These are phyloP conservation scores for Mycena floridula DNA, from an alignment of 768 basidiomycete species.

Conservation along the genomic window DNA sequence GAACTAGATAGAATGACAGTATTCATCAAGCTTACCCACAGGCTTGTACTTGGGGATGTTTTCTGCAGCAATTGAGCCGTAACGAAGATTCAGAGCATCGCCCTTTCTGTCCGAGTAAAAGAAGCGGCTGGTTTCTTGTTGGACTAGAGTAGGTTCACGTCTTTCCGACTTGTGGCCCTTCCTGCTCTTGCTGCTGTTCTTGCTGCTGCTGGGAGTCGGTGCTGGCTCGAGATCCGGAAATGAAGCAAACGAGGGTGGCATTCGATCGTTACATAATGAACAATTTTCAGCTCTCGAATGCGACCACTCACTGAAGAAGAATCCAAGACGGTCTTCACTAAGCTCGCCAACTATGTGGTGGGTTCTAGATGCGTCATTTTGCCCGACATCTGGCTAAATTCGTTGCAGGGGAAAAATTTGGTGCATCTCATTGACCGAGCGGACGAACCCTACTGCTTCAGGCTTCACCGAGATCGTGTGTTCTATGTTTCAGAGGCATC, in stretches of 20 bases:
- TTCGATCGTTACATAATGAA: conserved; percentile 1
- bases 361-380: conserved; percentile 18
- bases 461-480: conserved; percentile 89
- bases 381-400: not conserved
- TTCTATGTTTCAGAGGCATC: conserved; percentile 95
- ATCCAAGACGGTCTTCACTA: conserved; percentile 92
- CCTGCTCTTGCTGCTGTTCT: not conserved
- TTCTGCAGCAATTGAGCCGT: conserved; percentile 56
- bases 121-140: conserved; percentile 13
- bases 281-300: conserved; percentile 41
- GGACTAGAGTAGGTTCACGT: not conserved
- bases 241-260: conserved; percentile 50
- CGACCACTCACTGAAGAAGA: conserved; percentile 96
- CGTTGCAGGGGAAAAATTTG: conserved; percentile 90
- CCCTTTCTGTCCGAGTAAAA: conserved; percentile 68
- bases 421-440: conserved; percentile 92
- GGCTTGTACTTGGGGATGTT: conserved; percentile 63
- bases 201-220: conserved; percentile 15
- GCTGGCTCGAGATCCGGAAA: conserved; percentile 56
- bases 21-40: conserved; percentile 55
- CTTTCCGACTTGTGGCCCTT: conserved; percentile 9
- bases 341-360: conserved; percentile 96
- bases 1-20: not conserved
- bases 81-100: conserved; percentile 58
- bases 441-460: conserved; percentile 94